Percentiles rank a stretch among this genome's conserved stretches.
Evolutionary conservation across 2,329 filamentous ascomycete genomes (phyloP).

Genomic region (Aschersonia sp.): DNA sequence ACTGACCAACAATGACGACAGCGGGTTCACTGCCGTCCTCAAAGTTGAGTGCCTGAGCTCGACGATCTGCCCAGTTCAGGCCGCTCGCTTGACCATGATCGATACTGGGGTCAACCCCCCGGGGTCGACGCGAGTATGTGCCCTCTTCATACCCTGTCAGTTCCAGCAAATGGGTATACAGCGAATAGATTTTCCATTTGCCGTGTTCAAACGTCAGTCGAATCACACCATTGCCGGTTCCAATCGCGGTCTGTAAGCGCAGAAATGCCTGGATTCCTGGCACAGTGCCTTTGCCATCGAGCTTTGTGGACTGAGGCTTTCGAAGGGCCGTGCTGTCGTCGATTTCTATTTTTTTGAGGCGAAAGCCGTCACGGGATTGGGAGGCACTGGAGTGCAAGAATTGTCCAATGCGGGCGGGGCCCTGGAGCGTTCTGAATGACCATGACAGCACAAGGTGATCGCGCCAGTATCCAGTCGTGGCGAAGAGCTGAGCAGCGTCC

Average conservation of each 20-base stretch:
- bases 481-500: slow-evolving; percentile 23
- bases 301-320: slow-evolving; percentile 24
- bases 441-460: slow-evolving; percentile 43
- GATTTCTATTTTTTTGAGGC: slow-evolving; percentile 27
- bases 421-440: slow-evolving; percentile 38
- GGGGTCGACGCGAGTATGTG: slow-evolving; percentile 29
- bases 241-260: slow-evolving; percentile 35
- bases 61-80: slow-evolving; percentile 46
- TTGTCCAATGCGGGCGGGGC: slow-evolving; percentile 20
- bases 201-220: slow-evolving; percentile 29
- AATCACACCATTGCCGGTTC: slow-evolving; percentile 40
- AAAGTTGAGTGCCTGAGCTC: slow-evolving; percentile 32
- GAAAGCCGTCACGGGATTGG: slow-evolving; percentile 19
- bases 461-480: slow-evolving; percentile 37
- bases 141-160: slow-evolving; percentile 39
- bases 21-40: slow-evolving; percentile 31
- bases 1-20: slow-evolving; percentile 46
- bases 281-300: slow-evolving; percentile 35
- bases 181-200: slow-evolving; percentile 46
- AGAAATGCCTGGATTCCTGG: slow-evolving; percentile 43
- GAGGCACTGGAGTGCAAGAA: slow-evolving; percentile 20
- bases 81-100: slow-evolving; percentile 23
- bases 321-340: slow-evolving; percentile 29
- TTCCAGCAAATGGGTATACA: slow-evolving; percentile 44
- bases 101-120: slow-evolving; percentile 39